A percentile compares a stretch with the other conserved stretches of the same genome.
Conservation (phyloP, 768 basidiomycete genomes). For the Tulasnella sp. region DNA sequence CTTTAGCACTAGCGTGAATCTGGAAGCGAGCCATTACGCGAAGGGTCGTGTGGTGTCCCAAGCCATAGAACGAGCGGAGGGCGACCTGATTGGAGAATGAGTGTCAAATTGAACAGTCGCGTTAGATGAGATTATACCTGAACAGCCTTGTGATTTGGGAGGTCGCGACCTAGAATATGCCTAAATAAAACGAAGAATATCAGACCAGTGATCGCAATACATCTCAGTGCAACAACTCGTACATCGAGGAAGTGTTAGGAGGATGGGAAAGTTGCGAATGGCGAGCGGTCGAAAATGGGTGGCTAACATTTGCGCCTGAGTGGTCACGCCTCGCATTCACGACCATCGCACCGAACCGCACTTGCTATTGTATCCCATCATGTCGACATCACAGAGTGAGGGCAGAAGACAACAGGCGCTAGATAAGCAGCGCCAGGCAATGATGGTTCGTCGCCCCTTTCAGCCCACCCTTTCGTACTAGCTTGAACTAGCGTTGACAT, state of each 20-base stretch:
- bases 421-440: conserved; percentile 59
- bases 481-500: background rate
- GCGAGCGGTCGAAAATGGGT: background rate
- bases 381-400: conserved; percentile 71
- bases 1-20: conserved; percentile 76
- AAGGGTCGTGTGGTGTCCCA: conserved; percentile 63
- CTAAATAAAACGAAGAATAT: conserved; percentile 10
- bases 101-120: too few species aligned
- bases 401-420: conserved; percentile 81
- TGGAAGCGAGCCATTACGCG: conserved; percentile 85
- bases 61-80: conserved; percentile 81
- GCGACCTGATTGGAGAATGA: conserved; percentile 52
- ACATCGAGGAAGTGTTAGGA: too few species aligned
- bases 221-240: too few species aligned
- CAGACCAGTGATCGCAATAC: too few species aligned
- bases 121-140: too few species aligned
- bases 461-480: background rate
- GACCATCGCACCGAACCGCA: background rate
- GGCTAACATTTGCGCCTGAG: conserved; percentile 55
- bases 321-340: conserved; percentile 40
- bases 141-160: conserved; percentile 12
- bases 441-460: conserved; percentile 26
- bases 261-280: background rate
- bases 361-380: conserved; percentile 26
- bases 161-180: conserved; percentile 16